A percentile compares a stretch with the other conserved stretches of the same genome.
phyloP scores from a whole-genome alignment of 2,329 filamentous ascomycete genomes.

The Arthroderma uncinatum region DNA sequence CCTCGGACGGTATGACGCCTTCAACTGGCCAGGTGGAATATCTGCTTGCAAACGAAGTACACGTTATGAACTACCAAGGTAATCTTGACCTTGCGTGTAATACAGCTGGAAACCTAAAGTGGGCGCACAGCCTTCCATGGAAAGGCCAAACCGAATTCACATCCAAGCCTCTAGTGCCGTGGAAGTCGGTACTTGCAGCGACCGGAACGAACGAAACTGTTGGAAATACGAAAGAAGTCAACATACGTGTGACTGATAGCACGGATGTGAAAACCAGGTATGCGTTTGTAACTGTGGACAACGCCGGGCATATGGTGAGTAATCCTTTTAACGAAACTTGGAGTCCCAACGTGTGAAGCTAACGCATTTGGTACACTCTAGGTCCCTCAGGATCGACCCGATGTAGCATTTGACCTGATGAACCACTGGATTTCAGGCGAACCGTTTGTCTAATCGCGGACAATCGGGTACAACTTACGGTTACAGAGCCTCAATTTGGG shows the following conservation, averaged over 20 bases:
- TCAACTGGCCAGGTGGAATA: constrained; percentile 20
- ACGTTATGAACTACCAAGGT: constrained; percentile 32
- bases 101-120: constrained; percentile 28
- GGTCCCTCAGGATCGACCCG: background rate
- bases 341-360: background rate
- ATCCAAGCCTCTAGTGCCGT: constrained; percentile 13
- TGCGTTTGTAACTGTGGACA: background rate
- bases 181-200: constrained; percentile 9
- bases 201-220: background rate
- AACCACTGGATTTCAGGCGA: background rate
- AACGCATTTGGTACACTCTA: background rate
- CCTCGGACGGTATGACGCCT: background rate
- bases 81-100: constrained; percentile 35
- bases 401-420: background rate
- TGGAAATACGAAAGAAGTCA: constrained; percentile 1
- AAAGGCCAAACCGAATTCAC: constrained; percentile 17
- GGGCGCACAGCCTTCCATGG: constrained; percentile 16
- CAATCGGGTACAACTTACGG: background rate
- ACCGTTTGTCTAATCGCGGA: background rate
- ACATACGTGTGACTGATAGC: background rate
- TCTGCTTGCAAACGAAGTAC: constrained; percentile 28
- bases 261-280: background rate
- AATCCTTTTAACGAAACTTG: background rate
- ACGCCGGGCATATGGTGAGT: constrained; percentile 1
- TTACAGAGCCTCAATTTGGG: background rate